phyloP scores from a whole-genome alignment of 2,329 filamentous ascomycete genomes.

The Pestalotiopsis sp. region DNA sequence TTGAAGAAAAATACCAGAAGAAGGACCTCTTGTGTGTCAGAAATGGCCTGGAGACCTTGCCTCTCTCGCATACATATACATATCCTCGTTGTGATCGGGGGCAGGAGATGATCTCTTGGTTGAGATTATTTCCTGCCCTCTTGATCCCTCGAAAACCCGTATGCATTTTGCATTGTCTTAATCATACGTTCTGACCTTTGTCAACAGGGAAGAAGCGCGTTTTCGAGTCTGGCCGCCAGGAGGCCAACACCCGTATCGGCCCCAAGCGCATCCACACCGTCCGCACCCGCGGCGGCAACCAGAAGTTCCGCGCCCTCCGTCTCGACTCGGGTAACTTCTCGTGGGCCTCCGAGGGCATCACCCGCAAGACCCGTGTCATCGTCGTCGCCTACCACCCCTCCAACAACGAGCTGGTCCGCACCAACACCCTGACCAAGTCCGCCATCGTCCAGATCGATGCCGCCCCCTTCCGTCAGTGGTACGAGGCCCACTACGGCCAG shows the following conservation, averaged over 20 bases:
- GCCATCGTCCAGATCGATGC: slow-evolving; percentile 99
- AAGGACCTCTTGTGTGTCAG: slow-evolving; percentile 5
- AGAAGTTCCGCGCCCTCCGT: slow-evolving; percentile 98
- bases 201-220: slow-evolving; percentile 89
- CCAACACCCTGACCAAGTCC: slow-evolving; percentile 99
- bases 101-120: neutral
- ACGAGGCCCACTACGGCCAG: slow-evolving; percentile 99
- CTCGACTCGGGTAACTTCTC: slow-evolving; percentile 99
- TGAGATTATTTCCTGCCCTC: neutral
- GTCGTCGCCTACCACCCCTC: slow-evolving; percentile 98
- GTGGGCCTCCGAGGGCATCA: slow-evolving; percentile 96
- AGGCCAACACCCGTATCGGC: slow-evolving; percentile 99
- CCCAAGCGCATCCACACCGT: slow-evolving; percentile 95
- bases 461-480: slow-evolving; percentile 99
- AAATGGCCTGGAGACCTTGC: slow-evolving; percentile 23
- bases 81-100: neutral
- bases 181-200: slow-evolving; percentile 75
- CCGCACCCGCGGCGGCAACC: slow-evolving; percentile 97
- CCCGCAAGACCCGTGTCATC: slow-evolving; percentile 99
- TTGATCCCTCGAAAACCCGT: slow-evolving; percentile 64
- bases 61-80: neutral
- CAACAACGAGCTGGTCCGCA: slow-evolving; percentile 99
- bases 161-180: slow-evolving; percentile 45
- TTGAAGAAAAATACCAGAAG: neutral
- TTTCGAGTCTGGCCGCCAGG: slow-evolving; percentile 99